Evolutionary conservation across 257 asterid genomes (phyloP).

Genomic region (Solanum pennellii): DNA sequence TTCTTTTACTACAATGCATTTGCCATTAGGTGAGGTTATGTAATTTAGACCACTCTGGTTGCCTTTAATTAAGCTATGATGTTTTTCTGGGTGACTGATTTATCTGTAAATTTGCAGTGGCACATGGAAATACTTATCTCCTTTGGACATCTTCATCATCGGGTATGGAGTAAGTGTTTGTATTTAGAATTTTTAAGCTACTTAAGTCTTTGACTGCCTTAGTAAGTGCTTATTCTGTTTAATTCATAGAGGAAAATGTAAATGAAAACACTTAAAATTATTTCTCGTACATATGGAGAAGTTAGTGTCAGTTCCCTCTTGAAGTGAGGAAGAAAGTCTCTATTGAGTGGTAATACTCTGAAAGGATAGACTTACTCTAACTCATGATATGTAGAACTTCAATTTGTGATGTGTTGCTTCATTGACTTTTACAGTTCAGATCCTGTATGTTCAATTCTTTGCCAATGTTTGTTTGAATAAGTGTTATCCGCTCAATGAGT

Average conservation of each 20-base stretch:
- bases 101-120: slow-evolving; percentile 41
- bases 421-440: background rate
- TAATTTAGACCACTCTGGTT: slow-evolving; percentile 1
- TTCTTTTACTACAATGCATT: slow-evolving; percentile 82
- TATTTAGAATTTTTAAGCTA: slow-evolving; percentile 2
- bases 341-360: background rate
- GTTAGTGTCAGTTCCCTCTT: background rate
- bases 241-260: background rate
- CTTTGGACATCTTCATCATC: slow-evolving; percentile 75
- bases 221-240: background rate
- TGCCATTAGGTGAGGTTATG: slow-evolving; percentile 62
- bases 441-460: background rate
- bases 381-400: background rate
- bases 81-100: slow-evolving; percentile 3
- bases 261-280: background rate
- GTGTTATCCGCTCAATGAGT: background rate
- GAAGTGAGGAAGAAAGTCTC: background rate
- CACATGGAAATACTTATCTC: slow-evolving; percentile 76
- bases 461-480: background rate
- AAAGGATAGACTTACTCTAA: background rate
- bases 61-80: background rate
- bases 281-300: background rate
- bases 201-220: background rate
- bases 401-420: background rate
- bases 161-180: slow-evolving; percentile 85